Evolutionary conservation across 495 filamentous ascomycete genomes (phyloP).

Genomic region (Aspergillus mulundensis): DNA sequence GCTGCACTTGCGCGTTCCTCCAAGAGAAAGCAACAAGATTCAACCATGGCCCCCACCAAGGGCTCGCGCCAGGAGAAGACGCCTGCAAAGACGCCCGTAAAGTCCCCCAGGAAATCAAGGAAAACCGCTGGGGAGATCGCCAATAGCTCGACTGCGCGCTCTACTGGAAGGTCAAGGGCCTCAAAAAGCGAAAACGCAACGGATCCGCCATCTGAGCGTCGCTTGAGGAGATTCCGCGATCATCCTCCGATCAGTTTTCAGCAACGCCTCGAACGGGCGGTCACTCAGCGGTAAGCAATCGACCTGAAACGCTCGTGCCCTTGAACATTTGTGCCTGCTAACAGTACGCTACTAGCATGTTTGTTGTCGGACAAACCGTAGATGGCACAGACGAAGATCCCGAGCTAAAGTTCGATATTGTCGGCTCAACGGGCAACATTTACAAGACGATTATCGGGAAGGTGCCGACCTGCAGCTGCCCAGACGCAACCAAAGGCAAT

Average conservation of each 20-base stretch:
- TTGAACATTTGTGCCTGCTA: neutral
- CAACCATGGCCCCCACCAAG: neutral
- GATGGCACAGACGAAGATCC: slow-evolving; percentile 36
- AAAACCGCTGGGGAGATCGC: slow-evolving; percentile 21
- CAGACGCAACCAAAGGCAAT: slow-evolving; percentile 55
- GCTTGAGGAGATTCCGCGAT: slow-evolving; percentile 35
- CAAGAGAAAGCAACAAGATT: slow-evolving; percentile 20
- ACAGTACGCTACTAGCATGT: slow-evolving; percentile 46
- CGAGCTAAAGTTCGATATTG: slow-evolving; percentile 59
- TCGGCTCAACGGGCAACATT: slow-evolving; percentile 72
- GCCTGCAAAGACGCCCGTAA: neutral
- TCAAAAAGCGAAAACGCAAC: slow-evolving; percentile 17
- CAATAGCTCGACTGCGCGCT: neutral
- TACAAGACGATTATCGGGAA: slow-evolving; percentile 58
- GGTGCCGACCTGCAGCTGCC: slow-evolving; percentile 63
- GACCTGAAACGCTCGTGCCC: neutral
- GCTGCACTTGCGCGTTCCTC: neutral
- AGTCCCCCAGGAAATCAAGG: neutral
- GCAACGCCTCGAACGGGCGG: slow-evolving; percentile 39
- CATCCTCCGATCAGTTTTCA: slow-evolving; percentile 38
- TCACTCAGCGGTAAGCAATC: slow-evolving; percentile 36
- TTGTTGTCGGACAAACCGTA: slow-evolving; percentile 49
- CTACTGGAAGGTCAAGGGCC: slow-evolving; percentile 20
- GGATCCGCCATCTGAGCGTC: slow-evolving; percentile 28
- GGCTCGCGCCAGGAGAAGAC: neutral